These are phyloP conservation scores for Melaleuca alternifolia DNA, from an alignment of 345 rosid genomes.

Conservation along the genomic window DNA sequence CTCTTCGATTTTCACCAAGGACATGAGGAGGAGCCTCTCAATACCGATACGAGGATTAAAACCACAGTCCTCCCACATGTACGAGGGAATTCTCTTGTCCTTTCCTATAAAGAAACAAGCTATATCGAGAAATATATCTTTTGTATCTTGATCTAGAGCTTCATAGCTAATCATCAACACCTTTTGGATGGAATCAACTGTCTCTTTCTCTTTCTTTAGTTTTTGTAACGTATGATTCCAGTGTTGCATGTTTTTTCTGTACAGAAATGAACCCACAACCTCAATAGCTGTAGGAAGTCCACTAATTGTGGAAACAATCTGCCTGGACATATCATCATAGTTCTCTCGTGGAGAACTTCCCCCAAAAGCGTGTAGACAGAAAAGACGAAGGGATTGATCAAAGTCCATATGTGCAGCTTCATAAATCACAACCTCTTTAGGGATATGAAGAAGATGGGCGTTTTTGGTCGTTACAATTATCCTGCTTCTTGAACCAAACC, in stretches of 20 bases:
- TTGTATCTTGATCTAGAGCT: background rate
- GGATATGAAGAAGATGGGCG: accelerated
- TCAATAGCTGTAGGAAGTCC: background rate
- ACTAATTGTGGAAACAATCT: background rate
- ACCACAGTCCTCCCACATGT: background rate
- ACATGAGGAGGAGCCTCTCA: background rate
- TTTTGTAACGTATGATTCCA: background rate
- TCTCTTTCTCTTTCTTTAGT: background rate
- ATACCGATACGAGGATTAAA: background rate
- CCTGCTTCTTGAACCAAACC: background rate
- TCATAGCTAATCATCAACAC: background rate
- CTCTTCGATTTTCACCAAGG: background rate
- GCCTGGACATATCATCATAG: background rate
- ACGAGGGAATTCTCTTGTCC: background rate
- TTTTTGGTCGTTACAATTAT: background rate
- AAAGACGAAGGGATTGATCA: background rate
- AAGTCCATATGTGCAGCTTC: background rate
- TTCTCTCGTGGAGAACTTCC: background rate
- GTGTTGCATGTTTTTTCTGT: background rate
- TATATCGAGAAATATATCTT: background rate
- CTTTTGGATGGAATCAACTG: background rate
- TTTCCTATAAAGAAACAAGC: background rate
- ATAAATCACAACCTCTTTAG: background rate
- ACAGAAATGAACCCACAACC: background rate
- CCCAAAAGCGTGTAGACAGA: background rate